Evolutionary conservation across 2,329 filamentous ascomycete genomes (phyloP).

Genomic region (Geosmithia flava): DNA sequence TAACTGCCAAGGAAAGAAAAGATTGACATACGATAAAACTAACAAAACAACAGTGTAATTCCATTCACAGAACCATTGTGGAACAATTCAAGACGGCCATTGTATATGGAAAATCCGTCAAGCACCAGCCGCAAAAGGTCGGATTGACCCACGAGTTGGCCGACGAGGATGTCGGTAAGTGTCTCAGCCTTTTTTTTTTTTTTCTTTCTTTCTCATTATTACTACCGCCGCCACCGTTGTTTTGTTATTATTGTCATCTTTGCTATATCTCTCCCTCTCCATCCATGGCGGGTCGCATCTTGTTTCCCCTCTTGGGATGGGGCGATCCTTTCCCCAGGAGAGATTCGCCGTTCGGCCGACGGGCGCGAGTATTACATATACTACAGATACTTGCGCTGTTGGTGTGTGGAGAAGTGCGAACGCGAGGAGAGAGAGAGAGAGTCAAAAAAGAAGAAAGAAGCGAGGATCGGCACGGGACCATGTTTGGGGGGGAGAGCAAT

Average conservation of each 20-base stretch:
- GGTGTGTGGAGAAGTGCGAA: not conserved
- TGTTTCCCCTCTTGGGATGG: not conserved
- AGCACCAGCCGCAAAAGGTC: conserved; percentile 95
- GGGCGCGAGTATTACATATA: no score
- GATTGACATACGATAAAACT: conserved; percentile 28
- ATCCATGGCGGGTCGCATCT: not conserved
- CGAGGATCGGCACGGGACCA: not conserved
- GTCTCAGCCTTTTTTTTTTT: not conserved
- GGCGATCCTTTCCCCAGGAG: not conserved
- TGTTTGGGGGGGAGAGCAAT: not conserved
- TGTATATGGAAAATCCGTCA: conserved; percentile 95
- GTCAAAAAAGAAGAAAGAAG: not conserved
- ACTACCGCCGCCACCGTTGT: not conserved
- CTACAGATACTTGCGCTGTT: no score
- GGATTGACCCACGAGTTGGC: conserved; percentile 82
- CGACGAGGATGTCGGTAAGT: conserved; percentile 92
- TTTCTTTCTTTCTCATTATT: not conserved
- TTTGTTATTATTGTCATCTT: not conserved
- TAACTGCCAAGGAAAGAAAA: not conserved
- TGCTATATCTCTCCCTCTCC: not conserved
- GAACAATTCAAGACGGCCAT: conserved; percentile 93
- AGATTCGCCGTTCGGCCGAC: not conserved
- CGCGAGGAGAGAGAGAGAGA: not conserved
- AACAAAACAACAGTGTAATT: conserved; percentile 85
- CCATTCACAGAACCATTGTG: conserved; percentile 90